These are phyloP conservation scores for Aspergillus costaricaensis DNA, from an alignment of 2,329 filamentous ascomycete species.

Conservation along the genomic window DNA sequence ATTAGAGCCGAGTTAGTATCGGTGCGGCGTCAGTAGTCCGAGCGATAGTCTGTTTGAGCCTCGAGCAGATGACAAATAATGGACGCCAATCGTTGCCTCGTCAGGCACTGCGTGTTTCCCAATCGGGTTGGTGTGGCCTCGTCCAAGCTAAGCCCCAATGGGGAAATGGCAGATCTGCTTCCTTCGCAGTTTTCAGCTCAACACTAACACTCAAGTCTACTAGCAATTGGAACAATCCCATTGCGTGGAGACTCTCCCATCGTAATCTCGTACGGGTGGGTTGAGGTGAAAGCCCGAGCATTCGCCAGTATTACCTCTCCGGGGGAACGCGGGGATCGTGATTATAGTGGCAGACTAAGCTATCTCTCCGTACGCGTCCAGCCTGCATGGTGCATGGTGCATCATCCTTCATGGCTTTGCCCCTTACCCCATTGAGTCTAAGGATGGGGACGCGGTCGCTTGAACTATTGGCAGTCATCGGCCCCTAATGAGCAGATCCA, in stretches of 20 bases:
- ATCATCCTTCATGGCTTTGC: conserved; percentile 10
- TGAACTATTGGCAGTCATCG: conserved; percentile 27
- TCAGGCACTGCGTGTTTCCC: conserved; percentile 22
- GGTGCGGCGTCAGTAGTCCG: conserved; percentile 5
- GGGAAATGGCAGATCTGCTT: conserved; percentile 8
- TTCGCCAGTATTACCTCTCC: not conserved
- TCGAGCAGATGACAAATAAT: conserved; percentile 21
- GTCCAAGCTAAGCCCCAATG: not conserved
- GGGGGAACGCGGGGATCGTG: conserved; percentile 12
- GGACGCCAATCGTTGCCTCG: conserved; percentile 19
- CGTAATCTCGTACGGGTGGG: not conserved
- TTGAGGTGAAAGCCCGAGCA: no score
- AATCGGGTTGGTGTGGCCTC: conserved; percentile 11
- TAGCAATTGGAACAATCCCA: not conserved
- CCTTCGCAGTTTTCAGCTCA: not conserved
- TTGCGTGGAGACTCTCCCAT: not conserved
- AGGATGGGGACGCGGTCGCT: conserved; percentile 13
- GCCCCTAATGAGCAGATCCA: conserved; percentile 25
- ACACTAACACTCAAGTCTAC: not conserved
- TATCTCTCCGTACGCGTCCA: conserved; percentile 12
- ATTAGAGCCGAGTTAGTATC: conserved; percentile 4
- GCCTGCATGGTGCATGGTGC: conserved; percentile 11
- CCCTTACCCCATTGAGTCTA: conserved; percentile 17
- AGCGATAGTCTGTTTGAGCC: conserved; percentile 17
- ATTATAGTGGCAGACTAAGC: conserved; percentile 7